Base-by-base conservation (phyloP, 2,329 filamentous ascomycete genomes). In the Proliferodiscus dingleyae region DNA sequence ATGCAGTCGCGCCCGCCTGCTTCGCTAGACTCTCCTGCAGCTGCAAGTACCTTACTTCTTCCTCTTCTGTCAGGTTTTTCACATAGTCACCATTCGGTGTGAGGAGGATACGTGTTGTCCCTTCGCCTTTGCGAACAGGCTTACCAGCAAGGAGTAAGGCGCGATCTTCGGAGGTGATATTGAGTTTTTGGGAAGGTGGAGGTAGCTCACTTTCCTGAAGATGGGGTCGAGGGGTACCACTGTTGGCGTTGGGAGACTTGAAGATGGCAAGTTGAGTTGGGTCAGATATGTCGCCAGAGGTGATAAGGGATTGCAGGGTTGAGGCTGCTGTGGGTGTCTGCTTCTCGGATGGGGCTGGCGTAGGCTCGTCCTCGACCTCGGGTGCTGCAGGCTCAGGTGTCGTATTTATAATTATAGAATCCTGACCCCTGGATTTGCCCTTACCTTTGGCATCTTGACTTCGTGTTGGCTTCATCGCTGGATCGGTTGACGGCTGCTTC, bases 11-110 rank as follows among this genome's bases (percentile, higher is more conserved):
- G 41, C 71, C 72, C 37, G 71, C 67, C 11, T 73, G 71, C 29
- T 69, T 68, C 7, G 75, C 73, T 36, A 87, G 67, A 5, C 68
- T 68, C 38, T 73, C 69, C 63, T 91, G 87, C 4, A 91, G 73
- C 41, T 79, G 72, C 9, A 91, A 69, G 54, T 85, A 90, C 4
- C 76, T 75, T 26, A 82, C 72, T 60, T 90, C 86, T 51, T 90
- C 81, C 33, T 83, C 78, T 3, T 74, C 67, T 1, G 74, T 81
- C 43, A 93, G 67, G 47, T 85, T 83, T 53, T 83, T 81, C n/a
- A 91, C 72, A 61, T 85, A 87, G 51, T 87, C 82, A 9, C 87
- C 86, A 50, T 85, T 81, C 0, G 86, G 84, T 0, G 86, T 89
- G 42, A 90, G 78, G 54, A 90, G 74, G 52, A 86, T 80, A 21